Base-by-base conservation (phyloP, 2,329 filamentous ascomycete species). In the Bipolaris victoriae region DNA sequence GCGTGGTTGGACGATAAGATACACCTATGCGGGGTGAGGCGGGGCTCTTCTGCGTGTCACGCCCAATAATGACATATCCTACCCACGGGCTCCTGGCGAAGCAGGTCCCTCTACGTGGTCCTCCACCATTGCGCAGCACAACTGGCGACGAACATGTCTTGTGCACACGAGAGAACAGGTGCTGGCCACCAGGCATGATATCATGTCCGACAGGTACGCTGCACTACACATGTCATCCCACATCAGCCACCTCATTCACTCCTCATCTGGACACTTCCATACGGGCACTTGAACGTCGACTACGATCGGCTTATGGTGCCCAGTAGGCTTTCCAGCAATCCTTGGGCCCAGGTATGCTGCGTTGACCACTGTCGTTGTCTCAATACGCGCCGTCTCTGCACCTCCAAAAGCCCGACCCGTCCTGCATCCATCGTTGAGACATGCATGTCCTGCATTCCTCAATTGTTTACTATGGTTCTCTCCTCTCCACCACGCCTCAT, bases 351-450 rank as follows among this genome's bases (percentile, higher is more conserved):
- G 84, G 60, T 93, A 87, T 18, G 91, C 87, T 26, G 90, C 90
- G 77, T 96, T 96, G 65, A 95, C 84, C 51, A 96, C 79, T 70
- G 88, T 93, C 1, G 90, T 93, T 1, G 90, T 95, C 78, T 94
- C 89, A 58, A 72, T 79, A 65, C 85, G 50, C 44, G 44, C 52
- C 31, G 81, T 44, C 80, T 64, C 60, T 48, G 33, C 65, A 45
- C 64, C 60, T 31, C 51, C 58, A 37, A n/a, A 37, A 48, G 39
- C 36, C 44, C 36, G 47, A 48, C 37, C 55, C 49, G 22, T 49
- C 55, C 26, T 31, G 51, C 31, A n/a, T 43, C 36, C n/a, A 10
- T 31, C n/a, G 16, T 31, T 16, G 7, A 10, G 26, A 29, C 26
- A 29, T 31, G 16, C 43, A 45, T 45, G 24, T 52, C 58, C 63